Conservation (phyloP, 2,329 filamentous ascomycete genomes). For the Pezicula neosporulosa region DNA sequence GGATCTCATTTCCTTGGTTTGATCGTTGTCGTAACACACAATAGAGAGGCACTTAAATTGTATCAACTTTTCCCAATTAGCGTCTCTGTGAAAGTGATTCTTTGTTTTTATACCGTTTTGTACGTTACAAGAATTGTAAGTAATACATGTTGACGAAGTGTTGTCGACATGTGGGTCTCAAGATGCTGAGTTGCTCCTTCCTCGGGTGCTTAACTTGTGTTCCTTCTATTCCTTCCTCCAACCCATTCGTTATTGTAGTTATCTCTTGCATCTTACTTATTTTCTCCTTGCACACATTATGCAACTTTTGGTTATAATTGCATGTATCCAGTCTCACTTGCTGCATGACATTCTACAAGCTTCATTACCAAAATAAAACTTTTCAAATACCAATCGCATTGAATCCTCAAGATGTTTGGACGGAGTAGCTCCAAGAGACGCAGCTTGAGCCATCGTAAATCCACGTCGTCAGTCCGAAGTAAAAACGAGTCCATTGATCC, state of each 20-base stretch:
- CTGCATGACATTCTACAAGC: constrained; percentile 24
- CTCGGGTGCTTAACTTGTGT: constrained; percentile 13
- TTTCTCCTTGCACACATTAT: constrained; percentile 21
- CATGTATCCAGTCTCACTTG: constrained; percentile 13
- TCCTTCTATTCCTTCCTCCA: constrained; percentile 22
- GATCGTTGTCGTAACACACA: constrained; percentile 12
- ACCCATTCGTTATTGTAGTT: constrained; percentile 9
- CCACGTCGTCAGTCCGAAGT: constrained; percentile 45
- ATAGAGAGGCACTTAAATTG: constrained; percentile 17
- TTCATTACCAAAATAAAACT: constrained; percentile 21
- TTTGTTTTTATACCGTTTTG: too few species aligned
- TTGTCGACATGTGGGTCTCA: neutral
- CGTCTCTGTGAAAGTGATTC: neutral
- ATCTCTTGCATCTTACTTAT: constrained; percentile 31
- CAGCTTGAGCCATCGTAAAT: constrained; percentile 47
- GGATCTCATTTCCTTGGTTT: constrained; percentile 6
- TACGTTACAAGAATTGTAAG: neutral
- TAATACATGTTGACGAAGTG: neutral
- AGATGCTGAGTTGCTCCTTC: constrained; percentile 10
- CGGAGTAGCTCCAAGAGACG: constrained; percentile 39
- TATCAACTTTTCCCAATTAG: constrained; percentile 1
- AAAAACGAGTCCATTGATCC: constrained; percentile 47
- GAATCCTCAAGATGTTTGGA: constrained; percentile 22
- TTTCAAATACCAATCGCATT: constrained; percentile 9
- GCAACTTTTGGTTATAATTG: constrained; percentile 28